phyloP scores from a whole-genome alignment of 352 stramenopile species.

The Phytophthora litchii region DNA sequence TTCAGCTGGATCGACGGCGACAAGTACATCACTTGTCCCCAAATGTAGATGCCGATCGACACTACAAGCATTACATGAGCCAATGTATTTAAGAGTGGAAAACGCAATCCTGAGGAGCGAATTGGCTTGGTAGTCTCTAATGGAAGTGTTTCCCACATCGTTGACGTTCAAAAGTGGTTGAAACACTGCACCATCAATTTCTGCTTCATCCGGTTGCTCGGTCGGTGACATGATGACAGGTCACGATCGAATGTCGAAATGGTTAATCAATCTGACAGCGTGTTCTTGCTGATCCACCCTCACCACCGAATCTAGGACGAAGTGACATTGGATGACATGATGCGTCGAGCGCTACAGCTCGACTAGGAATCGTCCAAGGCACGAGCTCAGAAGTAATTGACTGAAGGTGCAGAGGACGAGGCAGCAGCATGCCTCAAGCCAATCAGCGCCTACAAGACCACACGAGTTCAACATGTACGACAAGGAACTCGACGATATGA shows the following conservation, averaged over 20 bases:
- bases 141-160: background rate
- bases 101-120: background rate
- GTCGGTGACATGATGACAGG: slow-evolving; percentile 21
- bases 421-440: slow-evolving; percentile 26
- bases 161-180: slow-evolving; percentile 20
- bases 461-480: slow-evolving; percentile 21
- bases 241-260: slow-evolving; percentile 16
- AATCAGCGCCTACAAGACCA: slow-evolving; percentile 19
- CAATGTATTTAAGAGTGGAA: slow-evolving; percentile 24
- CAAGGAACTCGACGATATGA: no score
- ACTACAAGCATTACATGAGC: slow-evolving; percentile 40
- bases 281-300: slow-evolving; percentile 8
- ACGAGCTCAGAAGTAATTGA: slow-evolving; percentile 40
- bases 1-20: slow-evolving; percentile 41
- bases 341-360: slow-evolving; percentile 1
- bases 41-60: slow-evolving; percentile 48
- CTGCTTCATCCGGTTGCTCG: slow-evolving; percentile 9
- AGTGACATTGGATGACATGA: slow-evolving; percentile 27
- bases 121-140: background rate
- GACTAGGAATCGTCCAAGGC: slow-evolving; percentile 26
- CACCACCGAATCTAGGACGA: slow-evolving; percentile 25
- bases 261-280: slow-evolving; percentile 1
- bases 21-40: slow-evolving; percentile 48
- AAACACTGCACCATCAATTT: slow-evolving; percentile 9
- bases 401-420: slow-evolving; percentile 20